A percentile compares a stretch with the other conserved stretches of the same genome.
These are phyloP conservation scores for Termitomyces sp. DNA, from an alignment of 768 basidiomycete genomes.

Conservation along the genomic window DNA sequence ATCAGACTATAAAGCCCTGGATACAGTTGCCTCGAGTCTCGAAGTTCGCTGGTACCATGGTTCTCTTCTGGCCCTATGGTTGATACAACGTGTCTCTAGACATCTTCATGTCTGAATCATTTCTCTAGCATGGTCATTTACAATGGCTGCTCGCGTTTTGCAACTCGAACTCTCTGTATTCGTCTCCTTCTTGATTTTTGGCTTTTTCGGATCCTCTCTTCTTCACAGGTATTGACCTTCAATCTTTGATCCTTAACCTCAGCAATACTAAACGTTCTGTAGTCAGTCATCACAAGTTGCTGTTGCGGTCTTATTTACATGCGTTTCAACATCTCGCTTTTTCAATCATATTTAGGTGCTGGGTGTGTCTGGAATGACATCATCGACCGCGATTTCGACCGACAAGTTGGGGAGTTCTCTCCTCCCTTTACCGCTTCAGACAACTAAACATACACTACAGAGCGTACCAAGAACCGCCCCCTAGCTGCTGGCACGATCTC, in stretches of 20 bases:
- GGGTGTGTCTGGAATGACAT: constrained; percentile 22
- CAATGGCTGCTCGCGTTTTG: constrained; percentile 12
- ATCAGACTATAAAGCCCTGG: constrained; percentile 12
- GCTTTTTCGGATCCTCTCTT: constrained; percentile 13
- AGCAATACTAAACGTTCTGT: neutral
- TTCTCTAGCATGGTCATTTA: constrained; percentile 13
- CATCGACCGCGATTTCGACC: constrained; percentile 25
- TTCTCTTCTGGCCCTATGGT: constrained; percentile 18
- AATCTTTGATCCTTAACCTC: neutral
- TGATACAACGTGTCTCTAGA: neutral
- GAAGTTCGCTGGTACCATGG: constrained; percentile 16
- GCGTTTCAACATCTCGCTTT: too few relatives aligned
- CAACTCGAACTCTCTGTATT: constrained; percentile 9
- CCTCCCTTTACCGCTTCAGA: neutral
- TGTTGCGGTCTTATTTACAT: too few relatives aligned
- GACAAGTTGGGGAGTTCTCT: constrained; percentile 26
- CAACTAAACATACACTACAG: constrained; percentile 10
- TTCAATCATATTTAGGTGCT: constrained; percentile 10
- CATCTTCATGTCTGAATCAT: neutral
- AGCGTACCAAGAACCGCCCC: constrained; percentile 27
- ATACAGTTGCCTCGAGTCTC: constrained; percentile 13
- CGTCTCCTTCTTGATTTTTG: constrained; percentile 3
- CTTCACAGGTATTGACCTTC: constrained; percentile 11
- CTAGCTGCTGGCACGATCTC: constrained; percentile 26
- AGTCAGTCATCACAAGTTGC: constrained; percentile 7